Conservation (phyloP, 148 eudicot species). For the Persicaria maculosa region DNA sequence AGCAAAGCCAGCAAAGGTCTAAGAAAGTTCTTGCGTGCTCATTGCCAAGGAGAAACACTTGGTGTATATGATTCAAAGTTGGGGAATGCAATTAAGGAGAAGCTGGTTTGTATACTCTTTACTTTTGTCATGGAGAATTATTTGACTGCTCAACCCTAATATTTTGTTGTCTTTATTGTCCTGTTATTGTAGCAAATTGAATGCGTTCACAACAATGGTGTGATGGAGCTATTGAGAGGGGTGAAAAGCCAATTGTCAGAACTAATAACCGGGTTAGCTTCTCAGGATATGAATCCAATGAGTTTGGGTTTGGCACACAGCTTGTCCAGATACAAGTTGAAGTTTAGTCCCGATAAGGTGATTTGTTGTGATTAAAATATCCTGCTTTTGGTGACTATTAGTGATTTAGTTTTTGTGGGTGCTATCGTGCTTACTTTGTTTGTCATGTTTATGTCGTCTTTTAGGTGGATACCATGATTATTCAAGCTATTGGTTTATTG, state of each 20-base stretch:
- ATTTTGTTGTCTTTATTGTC: not conserved
- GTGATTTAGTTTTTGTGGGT: not conserved
- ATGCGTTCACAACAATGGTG: constrained; percentile 76
- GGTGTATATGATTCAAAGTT: constrained; percentile 94
- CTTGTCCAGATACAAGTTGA: constrained; percentile 79
- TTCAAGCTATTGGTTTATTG: constrained; percentile 94
- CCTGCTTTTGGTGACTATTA: not conserved
- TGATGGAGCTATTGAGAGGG: constrained; percentile 95
- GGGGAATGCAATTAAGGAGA: constrained; percentile 91
- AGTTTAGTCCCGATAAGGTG: constrained; percentile 98
- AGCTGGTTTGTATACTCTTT: constrained; percentile 40
- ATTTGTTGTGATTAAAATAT: constrained; percentile 1
- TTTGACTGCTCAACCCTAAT: not conserved
- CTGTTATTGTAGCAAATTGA: constrained; percentile 68
- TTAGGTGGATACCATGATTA: constrained; percentile 93
- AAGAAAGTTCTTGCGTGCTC: constrained; percentile 73
- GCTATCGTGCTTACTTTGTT: no score
- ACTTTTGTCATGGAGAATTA: not conserved
- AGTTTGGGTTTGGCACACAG: constrained; percentile 99
- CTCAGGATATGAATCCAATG: constrained; percentile 96
- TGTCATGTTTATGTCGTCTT: not conserved
- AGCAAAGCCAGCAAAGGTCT: constrained; percentile 91
- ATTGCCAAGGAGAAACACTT: constrained; percentile 73
- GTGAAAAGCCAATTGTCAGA: constrained; percentile 87
- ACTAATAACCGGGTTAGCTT: constrained; percentile 74